These are phyloP conservation scores for Ensete ventricosum DNA, from an alignment of 176 grass and related monocot species.

Conservation along the genomic window DNA sequence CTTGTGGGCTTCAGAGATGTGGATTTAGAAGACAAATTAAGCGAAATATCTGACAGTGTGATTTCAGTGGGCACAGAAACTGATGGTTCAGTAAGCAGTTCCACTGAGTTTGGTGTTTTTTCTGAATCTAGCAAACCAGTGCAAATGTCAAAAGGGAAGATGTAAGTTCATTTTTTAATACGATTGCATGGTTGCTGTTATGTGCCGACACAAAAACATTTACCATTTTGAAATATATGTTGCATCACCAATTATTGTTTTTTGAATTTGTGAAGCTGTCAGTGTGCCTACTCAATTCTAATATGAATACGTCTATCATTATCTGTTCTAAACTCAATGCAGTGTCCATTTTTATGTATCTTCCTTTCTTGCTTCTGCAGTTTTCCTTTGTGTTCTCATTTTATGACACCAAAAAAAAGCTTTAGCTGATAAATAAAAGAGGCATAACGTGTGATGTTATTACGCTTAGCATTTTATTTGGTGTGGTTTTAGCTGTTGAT, in stretches of 20 bases:
- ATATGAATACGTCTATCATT: not conserved
- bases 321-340: not conserved
- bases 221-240: not conserved
- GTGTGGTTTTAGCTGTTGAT: not conserved
- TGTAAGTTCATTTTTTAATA: conserved; percentile 22
- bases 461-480: not conserved
- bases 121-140: conserved; percentile 21
- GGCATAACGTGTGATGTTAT: not conserved
- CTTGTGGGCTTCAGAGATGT: conserved; percentile 31
- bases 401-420: not conserved
- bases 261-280: not conserved
- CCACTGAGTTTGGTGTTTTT: conserved; percentile 41
- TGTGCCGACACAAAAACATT: not conserved
- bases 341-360: not conserved
- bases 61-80: conserved; percentile 55
- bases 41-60: conserved; percentile 52
- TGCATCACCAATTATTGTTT: not conserved
- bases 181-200: not conserved
- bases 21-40: conserved; percentile 50
- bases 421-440: not conserved
- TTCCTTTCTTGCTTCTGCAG: not conserved
- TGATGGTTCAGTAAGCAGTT: conserved; percentile 47
- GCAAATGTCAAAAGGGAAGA: conserved; percentile 22
- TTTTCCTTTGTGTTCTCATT: not conserved
- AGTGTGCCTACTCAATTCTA: not conserved